Evolutionary conservation across 1,284 basidiomycete species (phyloP).

Genomic region (Meira miltonrushii): DNA sequence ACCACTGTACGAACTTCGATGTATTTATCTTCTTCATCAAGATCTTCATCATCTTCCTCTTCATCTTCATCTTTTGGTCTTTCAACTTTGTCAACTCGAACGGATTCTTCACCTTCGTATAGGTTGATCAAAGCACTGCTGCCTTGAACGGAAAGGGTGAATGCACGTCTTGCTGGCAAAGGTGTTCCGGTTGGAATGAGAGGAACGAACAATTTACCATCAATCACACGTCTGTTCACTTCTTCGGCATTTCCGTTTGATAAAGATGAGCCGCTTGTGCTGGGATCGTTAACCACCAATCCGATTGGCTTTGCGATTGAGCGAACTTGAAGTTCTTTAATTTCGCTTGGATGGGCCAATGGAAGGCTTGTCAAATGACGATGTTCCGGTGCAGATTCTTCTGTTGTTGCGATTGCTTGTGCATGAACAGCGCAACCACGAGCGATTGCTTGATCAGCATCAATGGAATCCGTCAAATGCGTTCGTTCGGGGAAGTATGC

Average conservation of each 20-base stretch:
- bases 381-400: conserved; percentile 29
- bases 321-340: conserved; percentile 23
- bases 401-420: conserved; percentile 46
- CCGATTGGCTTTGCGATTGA: conserved; percentile 62
- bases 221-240: conserved; percentile 57
- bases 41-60: conserved; percentile 3
- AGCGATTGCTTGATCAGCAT: conserved; percentile 84
- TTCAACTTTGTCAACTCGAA: conserved; percentile 9
- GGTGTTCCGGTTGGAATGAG: conserved; percentile 55
- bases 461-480: conserved; percentile 60
- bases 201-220: conserved; percentile 51
- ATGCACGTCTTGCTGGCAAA: conserved; percentile 68
- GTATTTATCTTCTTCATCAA: conserved; percentile 8
- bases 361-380: conserved; percentile 31
- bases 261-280: conserved; percentile 13
- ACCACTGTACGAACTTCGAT: conserved; percentile 7
- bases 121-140: background rate
- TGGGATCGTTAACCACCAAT: conserved; percentile 67
- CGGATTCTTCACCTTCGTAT: conserved; percentile 1
- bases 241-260: conserved; percentile 12
- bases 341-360: conserved; percentile 54
- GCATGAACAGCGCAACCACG: conserved; percentile 85
- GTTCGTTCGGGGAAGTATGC: conserved; percentile 66
- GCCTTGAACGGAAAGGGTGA: conserved; percentile 57
- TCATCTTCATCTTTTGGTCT: conserved; percentile 8